phyloP scores from a whole-genome alignment of 23 red algal species.

The Gracilaria vermiculophylla region DNA sequence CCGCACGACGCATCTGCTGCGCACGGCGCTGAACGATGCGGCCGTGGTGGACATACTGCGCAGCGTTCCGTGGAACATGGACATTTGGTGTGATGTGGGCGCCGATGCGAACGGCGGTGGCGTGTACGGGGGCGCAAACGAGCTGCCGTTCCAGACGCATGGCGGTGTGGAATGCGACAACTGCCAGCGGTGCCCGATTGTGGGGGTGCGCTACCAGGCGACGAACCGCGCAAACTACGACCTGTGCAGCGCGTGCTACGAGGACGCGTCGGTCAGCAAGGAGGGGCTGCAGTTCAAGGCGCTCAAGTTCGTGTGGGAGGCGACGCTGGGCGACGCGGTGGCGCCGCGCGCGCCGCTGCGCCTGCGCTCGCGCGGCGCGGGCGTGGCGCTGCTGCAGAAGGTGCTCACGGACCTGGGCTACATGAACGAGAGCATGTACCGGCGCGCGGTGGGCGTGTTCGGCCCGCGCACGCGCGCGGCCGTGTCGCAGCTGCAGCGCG shows the following conservation, averaged over 20 bases:
- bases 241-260: slow-evolving; percentile 53
- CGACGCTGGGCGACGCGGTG: neutral
- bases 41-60: slow-evolving; percentile 18
- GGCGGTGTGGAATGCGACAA: slow-evolving; percentile 56
- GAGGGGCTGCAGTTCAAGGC: slow-evolving; percentile 44
- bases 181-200: slow-evolving; percentile 36
- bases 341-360: slow-evolving; percentile 43
- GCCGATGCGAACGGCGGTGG: neutral
- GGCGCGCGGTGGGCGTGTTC: slow-evolving; percentile 37
- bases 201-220: slow-evolving; percentile 36
- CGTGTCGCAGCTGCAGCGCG: slow-evolving; percentile 54
- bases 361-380: slow-evolving; percentile 10
- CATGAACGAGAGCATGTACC: slow-evolving; percentile 49
- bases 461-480: slow-evolving; percentile 50
- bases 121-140: neutral
- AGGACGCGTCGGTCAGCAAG: neutral
- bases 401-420: slow-evolving; percentile 57
- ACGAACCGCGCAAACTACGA: slow-evolving; percentile 56
- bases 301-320: slow-evolving; percentile 38
- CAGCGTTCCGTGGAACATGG: slow-evolving; percentile 6
- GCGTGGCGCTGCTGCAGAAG: slow-evolving; percentile 59
- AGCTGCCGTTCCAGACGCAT: slow-evolving; percentile 49
- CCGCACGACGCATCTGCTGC: neutral
- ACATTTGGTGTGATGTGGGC: neutral
- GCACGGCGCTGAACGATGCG: slow-evolving; percentile 2